phyloP scores from a whole-genome alignment of 495 filamentous ascomycete genomes.

The Penicillium paxilli region DNA sequence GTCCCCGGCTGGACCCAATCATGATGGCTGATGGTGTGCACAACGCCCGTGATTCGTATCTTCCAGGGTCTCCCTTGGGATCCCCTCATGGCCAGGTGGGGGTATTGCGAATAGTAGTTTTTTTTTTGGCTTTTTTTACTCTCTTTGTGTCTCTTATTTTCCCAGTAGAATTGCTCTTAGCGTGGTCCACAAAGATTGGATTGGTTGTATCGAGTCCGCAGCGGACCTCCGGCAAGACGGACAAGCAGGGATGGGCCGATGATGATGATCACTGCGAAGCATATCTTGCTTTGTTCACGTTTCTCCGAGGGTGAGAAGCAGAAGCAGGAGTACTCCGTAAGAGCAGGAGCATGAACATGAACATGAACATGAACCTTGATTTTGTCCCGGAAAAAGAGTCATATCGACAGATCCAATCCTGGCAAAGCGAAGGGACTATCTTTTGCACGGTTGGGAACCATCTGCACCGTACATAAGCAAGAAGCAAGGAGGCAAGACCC shows the following conservation, averaged over 20 bases:
- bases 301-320: background rate
- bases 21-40: constrained; percentile 2
- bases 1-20: constrained; percentile 17
- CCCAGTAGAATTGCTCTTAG: background rate
- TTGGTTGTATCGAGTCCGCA: background rate
- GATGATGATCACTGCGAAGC: background rate
- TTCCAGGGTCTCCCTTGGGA: background rate
- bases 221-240: background rate
- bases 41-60: constrained; percentile 14
- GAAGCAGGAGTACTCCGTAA: no score
- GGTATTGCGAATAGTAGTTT: background rate
- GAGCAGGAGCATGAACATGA: no score
- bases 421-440: background rate
- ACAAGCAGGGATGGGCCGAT: background rate
- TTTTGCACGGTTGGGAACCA: background rate
- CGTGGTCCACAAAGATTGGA: background rate
- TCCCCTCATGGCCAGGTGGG: constrained; percentile 2
- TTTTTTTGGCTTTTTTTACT: no score
- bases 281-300: background rate
- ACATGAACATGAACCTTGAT: background rate
- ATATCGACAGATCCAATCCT: constrained; percentile 10
- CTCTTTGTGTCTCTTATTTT: background rate
- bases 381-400: background rate
- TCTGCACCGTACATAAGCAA: constrained; percentile 8
- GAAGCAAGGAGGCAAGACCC: background rate